Base-by-base conservation (phyloP, 805 yeast genomes). In the Spathaspora girioi region DNA sequence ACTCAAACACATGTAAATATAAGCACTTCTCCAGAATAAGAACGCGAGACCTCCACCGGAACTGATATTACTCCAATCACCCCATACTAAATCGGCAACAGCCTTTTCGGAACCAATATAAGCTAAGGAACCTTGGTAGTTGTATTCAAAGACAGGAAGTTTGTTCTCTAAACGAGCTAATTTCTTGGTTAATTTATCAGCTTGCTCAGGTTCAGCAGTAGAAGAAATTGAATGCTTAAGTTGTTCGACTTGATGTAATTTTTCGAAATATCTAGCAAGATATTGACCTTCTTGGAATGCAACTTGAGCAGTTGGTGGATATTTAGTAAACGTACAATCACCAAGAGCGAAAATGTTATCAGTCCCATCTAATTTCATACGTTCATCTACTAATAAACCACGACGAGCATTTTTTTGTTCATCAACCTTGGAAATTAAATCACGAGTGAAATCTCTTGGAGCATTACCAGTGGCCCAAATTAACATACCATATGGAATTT, bases 381-480 rank as follows among this genome's bases (percentile, higher is more conserved):
- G 85, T 51, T 89, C 96, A 71, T 92, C 86, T 53, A 93, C 86
- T 58, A 90, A 77, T 62, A 92, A 78, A 56, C 98, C 98, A 70
- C 97, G 85, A 76, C 96, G 84, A 46, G 96, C 90, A 64, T 85
- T 83, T 70, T 82, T 84, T 73, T 87, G 92, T 61, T 81, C 87
- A 44, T 88, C 86, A 59, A 93, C 76, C 69, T 80, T 79, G 45
- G 79, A 63, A 69, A 89, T 81, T 63, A 92, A 76, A 61, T 82
- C 80, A 56, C 81, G 76, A 47, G 88, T 80, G 47, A 93, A 77
- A 43, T 82, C 84, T 72, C 97, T 84, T 57, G 90, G 91, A 50
- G 92, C 91, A 70, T 92, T 91, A 74, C 98, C 98, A 55, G 97
- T 92, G 53, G 97, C 97, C 98, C 98, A 92, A 56, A 92, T 96